phyloP scores from a whole-genome alignment of 768 basidiomycete species.

The Trametes gibbosa region DNA sequence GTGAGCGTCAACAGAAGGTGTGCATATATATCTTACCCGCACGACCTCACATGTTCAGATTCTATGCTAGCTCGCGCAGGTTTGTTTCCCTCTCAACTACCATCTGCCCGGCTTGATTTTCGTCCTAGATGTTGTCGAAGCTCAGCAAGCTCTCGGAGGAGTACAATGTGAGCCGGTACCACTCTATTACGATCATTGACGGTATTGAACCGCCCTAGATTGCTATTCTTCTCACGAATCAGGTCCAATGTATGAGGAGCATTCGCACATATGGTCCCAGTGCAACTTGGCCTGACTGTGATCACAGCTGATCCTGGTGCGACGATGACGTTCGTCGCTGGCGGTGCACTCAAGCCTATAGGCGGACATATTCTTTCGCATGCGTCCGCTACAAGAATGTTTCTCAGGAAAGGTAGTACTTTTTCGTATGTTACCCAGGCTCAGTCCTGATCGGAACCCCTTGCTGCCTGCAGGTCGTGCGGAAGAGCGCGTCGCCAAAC shows the following conservation, averaged over 20 bases:
- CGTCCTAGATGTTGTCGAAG: constrained; percentile 78
- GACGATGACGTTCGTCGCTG: constrained; percentile 93
- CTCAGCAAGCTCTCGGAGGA: constrained; percentile 91
- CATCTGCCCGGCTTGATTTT: background rate
- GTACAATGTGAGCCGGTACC: constrained; percentile 58
- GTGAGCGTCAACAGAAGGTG: constrained; percentile 91
- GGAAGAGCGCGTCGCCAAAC: constrained; percentile 87
- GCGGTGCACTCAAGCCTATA: constrained; percentile 88
- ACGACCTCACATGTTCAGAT: background rate
- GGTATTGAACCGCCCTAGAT: constrained; percentile 44
- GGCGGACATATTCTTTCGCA: constrained; percentile 87
- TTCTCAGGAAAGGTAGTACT: constrained; percentile 74
- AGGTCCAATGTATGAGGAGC: constrained; percentile 71
- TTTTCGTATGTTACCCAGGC: background rate
- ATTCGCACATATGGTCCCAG: no score
- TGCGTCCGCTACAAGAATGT: constrained; percentile 85
- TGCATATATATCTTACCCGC: background rate
- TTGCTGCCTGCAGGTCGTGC: constrained; percentile 62
- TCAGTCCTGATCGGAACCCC: background rate
- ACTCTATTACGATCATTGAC: background rate
- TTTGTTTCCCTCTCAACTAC: constrained; percentile 25
- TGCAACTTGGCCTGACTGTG: background rate
- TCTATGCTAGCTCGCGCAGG: constrained; percentile 73
- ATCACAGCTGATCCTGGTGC: constrained; percentile 86
- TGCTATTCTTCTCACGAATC: constrained; percentile 86